Evolutionary conservation across 257 asterid genomes (phyloP), one percentile per base, ranked within the genome.

Genomic region (Misopates orontium): DNA sequence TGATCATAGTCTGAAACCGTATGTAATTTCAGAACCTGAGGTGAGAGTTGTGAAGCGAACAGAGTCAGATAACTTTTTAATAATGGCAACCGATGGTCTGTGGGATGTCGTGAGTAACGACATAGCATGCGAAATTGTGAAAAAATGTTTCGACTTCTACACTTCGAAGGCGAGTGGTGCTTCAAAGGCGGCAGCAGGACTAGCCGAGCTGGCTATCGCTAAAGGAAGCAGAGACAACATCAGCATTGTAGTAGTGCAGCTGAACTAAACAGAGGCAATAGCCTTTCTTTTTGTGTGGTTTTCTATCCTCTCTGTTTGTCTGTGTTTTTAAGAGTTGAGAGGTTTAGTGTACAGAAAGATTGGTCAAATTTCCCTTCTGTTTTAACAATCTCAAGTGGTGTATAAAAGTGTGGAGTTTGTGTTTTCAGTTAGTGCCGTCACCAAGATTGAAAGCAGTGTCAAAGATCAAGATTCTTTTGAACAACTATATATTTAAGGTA

Each of bases 211-310:
- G 44, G 95, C 95, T 32, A 70, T 84, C 9, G 89, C 85, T 3
- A 83, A 76, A 60, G 95, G 92, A 57, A 86, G 90, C 68, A 66
- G 15, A 10, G 95, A 89, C 55, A 82, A 86, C 54, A 73, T 81
- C 20, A 82, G 89, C 54, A 75, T 82, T 13, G 76, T 87, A 22
- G 79, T 89, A 50, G 84, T 87, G 4, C 77, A 75, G 44, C 77
- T 87, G 54, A 56, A 71, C 36, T 76, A 69, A 36, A n/a, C 0
- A 1, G 42, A 4, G 10, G 8, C 10, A 36, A 3, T 8, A 8
- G 42, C 11, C 10, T 36, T 16, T 25, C 18, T 19, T 55, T 11
- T 21, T 18, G 45, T 60, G 23, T 31, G n/a, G 3, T 21, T 11
- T 56, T 18, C 22, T 17, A n/a, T 49, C 18, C 53, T 11, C 10